Evolutionary conservation across 2,329 filamentous ascomycete genomes (phyloP), one percentile per base, ranked within the genome.

Genomic region (Arachnopeziza araneosa): DNA sequence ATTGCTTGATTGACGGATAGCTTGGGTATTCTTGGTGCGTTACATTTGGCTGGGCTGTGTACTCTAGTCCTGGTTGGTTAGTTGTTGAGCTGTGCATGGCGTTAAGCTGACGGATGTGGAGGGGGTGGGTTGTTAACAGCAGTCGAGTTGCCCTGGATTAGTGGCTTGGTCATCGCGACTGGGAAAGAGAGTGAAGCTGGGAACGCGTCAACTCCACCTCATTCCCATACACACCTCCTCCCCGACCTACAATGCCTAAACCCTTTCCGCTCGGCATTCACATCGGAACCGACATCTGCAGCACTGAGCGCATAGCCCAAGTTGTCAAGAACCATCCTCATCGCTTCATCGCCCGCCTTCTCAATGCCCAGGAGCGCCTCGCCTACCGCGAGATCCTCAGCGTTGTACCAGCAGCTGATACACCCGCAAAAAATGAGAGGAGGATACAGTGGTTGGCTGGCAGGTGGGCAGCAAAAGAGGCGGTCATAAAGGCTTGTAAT

Each of bases 271-370:
- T 85, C n/a, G 78, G 85, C 0, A 70, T 93, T 17, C 80, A 81
- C 55, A 77, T 96, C 56, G 92, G 92, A 60, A 93, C 84, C 54
- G 92, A 96, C 71, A 88, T 96, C 60, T 91, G 90, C 73, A 80
- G 81, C 60, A 81, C 91, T 59, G 75, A 79, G 0, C 85, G 91
- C 58, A 84, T 96, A 6, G 36, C 36, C 36, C 3, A 14, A 3
- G 12, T 44, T 3, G 12, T 44, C 5, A 44, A 32, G 7, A 44
- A 44, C 6, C 17, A 44, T 19, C 36, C 36, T 12, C 6, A 4
- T 44, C 17, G 12, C 36, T 44, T 44, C 12, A 17, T 17, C 36
- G 6, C 4, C 36, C 36, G 36, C 36, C 36, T 44, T 4, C 17
- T 44, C 17, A 44, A 14, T 12, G 2, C 10, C 10, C 36, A 14